A percentile compares a stretch with the other conserved stretches of the same genome.
Evolutionary conservation across 73 alveolate genomes (phyloP).

Genomic region (Paramecium biaurelia): DNA sequence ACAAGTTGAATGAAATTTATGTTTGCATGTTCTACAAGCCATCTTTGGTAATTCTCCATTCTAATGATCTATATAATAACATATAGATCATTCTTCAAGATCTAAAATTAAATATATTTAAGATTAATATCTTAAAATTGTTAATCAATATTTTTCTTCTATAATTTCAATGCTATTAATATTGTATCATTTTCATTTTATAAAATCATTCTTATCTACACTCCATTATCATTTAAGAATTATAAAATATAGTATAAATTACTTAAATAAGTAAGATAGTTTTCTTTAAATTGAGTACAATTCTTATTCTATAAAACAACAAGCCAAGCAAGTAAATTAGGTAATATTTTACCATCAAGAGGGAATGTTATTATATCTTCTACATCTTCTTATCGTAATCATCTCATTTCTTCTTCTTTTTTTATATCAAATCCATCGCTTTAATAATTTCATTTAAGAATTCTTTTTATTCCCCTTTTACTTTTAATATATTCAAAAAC

Average conservation of each 20-base stretch:
- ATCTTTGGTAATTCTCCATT: conserved; percentile 78
- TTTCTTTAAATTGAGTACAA: not conserved
- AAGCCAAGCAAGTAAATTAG: not conserved
- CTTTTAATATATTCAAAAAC: not conserved
- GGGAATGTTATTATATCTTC: conserved; percentile 21
- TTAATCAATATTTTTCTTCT: conserved; percentile 80
- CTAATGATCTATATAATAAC: conserved; percentile 76
- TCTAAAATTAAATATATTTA: not conserved
- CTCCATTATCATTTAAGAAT: conserved; percentile 60
- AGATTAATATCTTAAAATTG: conserved; percentile 71
- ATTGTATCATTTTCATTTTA: conserved; percentile 72
- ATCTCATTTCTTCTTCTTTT: conserved; percentile 10
- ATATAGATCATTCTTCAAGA: conserved; percentile 80
- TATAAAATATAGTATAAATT: not conserved
- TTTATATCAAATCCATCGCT: conserved; percentile 24
- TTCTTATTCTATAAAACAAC: not conserved
- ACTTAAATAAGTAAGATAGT: not conserved
- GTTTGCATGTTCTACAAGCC: conserved; percentile 86
- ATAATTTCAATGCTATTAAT: conserved; percentile 69
- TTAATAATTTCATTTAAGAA: not conserved
- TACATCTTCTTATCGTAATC: not conserved
- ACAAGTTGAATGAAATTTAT: conserved; percentile 84
- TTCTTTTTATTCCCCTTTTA: not conserved
- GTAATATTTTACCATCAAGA: not conserved
- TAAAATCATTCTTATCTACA: conserved; percentile 68